Conservation (phyloP, 2,329 filamentous ascomycete genomes). For the Beauveria medogensis region DNA sequence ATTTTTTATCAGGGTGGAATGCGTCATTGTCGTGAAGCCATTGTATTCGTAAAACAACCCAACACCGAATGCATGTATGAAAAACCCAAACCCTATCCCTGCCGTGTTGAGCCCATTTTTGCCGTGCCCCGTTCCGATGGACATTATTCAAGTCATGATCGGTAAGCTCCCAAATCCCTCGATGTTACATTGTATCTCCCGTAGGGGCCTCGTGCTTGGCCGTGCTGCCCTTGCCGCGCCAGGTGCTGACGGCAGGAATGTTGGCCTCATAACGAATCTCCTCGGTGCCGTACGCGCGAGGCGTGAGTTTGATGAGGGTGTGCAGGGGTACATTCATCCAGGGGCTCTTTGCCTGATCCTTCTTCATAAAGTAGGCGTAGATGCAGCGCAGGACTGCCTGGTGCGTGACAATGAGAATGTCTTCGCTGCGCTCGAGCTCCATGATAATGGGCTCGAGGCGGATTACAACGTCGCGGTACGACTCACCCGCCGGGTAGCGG, state of each 20-base stretch:
- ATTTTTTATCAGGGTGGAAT: too few relatives aligned
- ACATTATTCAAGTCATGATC: neutral
- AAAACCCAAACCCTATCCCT: neutral
- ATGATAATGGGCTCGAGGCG: conserved; percentile 98
- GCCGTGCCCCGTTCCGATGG: neutral
- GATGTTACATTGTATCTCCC: conserved; percentile 24
- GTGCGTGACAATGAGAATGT: conserved; percentile 96
- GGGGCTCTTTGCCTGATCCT: conserved; percentile 81
- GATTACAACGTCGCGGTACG: conserved; percentile 92
- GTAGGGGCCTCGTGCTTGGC: conserved; percentile 72
- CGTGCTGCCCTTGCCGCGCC: conserved; percentile 86
- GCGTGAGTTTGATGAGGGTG: conserved; percentile 92
- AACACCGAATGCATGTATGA: conserved; percentile 6
- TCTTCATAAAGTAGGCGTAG: conserved; percentile 98
- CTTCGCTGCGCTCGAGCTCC: conserved; percentile 92
- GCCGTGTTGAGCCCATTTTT: neutral
- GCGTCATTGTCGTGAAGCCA: neutral
- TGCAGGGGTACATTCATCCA: conserved; percentile 99
- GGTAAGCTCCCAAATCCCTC: neutral
- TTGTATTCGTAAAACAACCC: neutral
- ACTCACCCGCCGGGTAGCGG: conserved; percentile 92
- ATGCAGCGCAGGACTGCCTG: conserved; percentile 95
- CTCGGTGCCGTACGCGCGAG: conserved; percentile 86
- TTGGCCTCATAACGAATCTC: conserved; percentile 82
- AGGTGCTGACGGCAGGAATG: conserved; percentile 93